Evolutionary conservation across 768 basidiomycete species (phyloP).

Genomic region (Rhodotorula toruloides): DNA sequence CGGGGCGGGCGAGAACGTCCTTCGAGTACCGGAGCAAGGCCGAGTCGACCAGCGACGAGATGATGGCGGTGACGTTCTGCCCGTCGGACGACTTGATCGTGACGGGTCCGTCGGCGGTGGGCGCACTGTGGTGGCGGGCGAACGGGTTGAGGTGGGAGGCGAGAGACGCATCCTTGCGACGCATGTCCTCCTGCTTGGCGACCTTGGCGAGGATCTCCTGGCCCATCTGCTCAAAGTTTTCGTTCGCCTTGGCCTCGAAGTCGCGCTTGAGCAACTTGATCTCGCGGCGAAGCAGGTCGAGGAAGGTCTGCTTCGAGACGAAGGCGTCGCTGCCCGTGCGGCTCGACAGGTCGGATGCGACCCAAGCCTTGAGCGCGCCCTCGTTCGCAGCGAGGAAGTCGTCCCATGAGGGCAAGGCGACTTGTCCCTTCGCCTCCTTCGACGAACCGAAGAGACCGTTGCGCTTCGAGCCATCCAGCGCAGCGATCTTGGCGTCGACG

Average conservation of each 20-base stretch:
- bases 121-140: neutral
- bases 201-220: slow-evolving; percentile 41
- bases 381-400: slow-evolving; percentile 45
- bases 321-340: slow-evolving; percentile 43
- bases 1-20: slow-evolving; percentile 72
- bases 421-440: slow-evolving; percentile 1
- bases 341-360: slow-evolving; percentile 43
- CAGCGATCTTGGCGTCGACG: slow-evolving; percentile 11
- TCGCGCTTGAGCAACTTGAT: slow-evolving; percentile 42
- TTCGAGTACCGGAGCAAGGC: slow-evolving; percentile 66
- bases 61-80: slow-evolving; percentile 50
- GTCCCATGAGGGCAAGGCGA: slow-evolving; percentile 40
- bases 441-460: slow-evolving; percentile 16
- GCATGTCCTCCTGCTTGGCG: slow-evolving; percentile 32
- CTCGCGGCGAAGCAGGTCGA: slow-evolving; percentile 46
- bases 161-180: slow-evolving; percentile 16
- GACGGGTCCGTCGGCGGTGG: neutral
- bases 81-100: slow-evolving; percentile 30
- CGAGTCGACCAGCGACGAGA: slow-evolving; percentile 68
- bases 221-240: slow-evolving; percentile 39
- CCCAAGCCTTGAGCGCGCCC: slow-evolving; percentile 44
- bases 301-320: slow-evolving; percentile 45
- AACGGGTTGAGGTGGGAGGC: slow-evolving; percentile 8
- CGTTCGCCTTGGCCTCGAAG: slow-evolving; percentile 39
- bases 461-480: slow-evolving; percentile 13